Percentiles rank a stretch among this genome's conserved stretches.
Evolutionary conservation across 106 monocot species (phyloP).

Genomic region (Apostasia ramifera): DNA sequence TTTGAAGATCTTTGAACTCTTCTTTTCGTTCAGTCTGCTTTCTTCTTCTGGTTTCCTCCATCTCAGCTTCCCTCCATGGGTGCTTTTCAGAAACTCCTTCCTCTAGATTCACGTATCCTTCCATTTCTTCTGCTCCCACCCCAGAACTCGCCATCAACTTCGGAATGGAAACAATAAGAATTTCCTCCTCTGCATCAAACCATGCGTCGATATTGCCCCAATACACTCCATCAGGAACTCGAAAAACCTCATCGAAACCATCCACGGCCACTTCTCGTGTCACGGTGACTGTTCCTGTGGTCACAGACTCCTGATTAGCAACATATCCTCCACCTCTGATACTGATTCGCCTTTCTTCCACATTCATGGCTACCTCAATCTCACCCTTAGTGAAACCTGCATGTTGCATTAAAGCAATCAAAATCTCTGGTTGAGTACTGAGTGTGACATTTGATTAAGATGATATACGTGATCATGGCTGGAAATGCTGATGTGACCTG

Average conservation of each 20-base stretch:
- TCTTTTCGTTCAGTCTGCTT: too few relatives aligned
- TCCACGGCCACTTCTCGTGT: slow-evolving; percentile 8
- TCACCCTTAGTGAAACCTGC: slow-evolving; percentile 40
- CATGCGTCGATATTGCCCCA: slow-evolving; percentile 26
- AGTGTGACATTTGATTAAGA: neutral
- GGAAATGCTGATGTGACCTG: slow-evolving; percentile 25
- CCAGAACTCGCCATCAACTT: neutral
- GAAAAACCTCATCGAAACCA: slow-evolving; percentile 29
- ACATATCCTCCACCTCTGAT: slow-evolving; percentile 23
- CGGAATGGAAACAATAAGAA: slow-evolving; percentile 3
- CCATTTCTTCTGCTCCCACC: neutral
- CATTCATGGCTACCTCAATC: slow-evolving; percentile 28
- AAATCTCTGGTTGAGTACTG: neutral
- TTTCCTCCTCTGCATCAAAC: slow-evolving; percentile 29
- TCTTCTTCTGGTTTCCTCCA: neutral
- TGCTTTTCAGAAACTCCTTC: neutral
- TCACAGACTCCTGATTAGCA: slow-evolving; percentile 14
- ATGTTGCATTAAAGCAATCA: neutral
- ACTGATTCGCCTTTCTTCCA: slow-evolving; percentile 16
- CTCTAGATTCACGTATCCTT: neutral
- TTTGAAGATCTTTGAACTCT: too few relatives aligned
- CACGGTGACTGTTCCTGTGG: slow-evolving; percentile 14
- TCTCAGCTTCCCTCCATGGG: too few relatives aligned
- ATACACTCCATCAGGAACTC: slow-evolving; percentile 25
- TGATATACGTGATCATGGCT: neutral